phyloP scores from a whole-genome alignment of 2,329 filamentous ascomycete genomes.

The Fusarium continuum region DNA sequence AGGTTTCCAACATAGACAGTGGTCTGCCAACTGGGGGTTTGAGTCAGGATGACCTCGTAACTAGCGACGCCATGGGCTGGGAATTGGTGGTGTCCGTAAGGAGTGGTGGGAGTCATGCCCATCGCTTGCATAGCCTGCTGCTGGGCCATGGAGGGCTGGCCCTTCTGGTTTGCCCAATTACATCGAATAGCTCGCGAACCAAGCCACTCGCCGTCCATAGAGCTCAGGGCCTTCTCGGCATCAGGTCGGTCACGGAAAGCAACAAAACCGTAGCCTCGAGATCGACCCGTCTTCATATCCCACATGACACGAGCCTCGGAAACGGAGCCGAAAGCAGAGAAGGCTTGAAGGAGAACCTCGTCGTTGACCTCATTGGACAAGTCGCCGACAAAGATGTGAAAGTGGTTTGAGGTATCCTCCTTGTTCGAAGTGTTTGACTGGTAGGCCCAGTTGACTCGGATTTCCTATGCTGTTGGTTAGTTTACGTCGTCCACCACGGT shows the following conservation, averaged over 20 bases:
- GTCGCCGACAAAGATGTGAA: conserved; percentile 98
- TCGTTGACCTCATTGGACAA: conserved; percentile 99
- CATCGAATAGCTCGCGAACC: conserved; percentile 97
- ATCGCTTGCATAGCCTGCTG: conserved; percentile 97
- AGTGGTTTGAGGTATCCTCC: conserved; percentile 97
- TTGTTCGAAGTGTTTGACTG: conserved; percentile 95
- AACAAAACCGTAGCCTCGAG: conserved; percentile 96
- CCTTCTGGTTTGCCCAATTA: conserved; percentile 99
- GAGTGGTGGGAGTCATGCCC: conserved; percentile 97
- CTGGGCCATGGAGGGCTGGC: conserved; percentile 98
- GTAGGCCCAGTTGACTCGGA: conserved; percentile 99
- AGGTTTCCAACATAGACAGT: conserved; percentile 98
- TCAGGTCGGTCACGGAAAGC: conserved; percentile 94
- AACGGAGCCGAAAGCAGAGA: conserved; percentile 93
- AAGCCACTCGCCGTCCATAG: conserved; percentile 99
- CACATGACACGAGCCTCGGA: conserved; percentile 99
- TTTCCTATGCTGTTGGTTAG: conserved; percentile 72
- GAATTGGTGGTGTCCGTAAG: conserved; percentile 97
- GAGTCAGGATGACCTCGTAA: conserved; percentile 94
- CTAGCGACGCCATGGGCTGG: conserved; percentile 96
- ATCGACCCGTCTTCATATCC: conserved; percentile 99
- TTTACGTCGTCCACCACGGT: conserved; percentile 3
- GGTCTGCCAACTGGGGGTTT: conserved; percentile 98
- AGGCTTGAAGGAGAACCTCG: conserved; percentile 90
- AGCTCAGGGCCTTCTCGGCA: conserved; percentile 93